Conservation (phyloP, 768 basidiomycete genomes). For the Dioszegia crocea region DNA sequence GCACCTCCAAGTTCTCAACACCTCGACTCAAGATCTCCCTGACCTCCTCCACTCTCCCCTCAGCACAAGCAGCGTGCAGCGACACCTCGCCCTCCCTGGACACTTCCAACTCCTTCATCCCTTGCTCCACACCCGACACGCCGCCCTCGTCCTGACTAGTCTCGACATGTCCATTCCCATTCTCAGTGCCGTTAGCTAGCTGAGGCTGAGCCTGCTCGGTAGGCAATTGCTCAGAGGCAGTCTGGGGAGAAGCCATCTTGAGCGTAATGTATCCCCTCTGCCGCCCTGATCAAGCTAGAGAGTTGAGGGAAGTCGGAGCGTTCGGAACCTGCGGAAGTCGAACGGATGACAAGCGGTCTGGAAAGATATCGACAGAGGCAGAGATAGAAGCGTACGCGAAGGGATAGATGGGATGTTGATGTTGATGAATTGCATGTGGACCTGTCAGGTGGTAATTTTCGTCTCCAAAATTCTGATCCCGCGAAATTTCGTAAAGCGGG, state of each 20-base stretch:
- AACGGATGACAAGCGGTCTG: neutral
- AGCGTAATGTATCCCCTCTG: neutral
- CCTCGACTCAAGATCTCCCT: constrained; percentile 33
- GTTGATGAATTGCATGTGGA: neutral
- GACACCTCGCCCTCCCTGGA: constrained; percentile 4
- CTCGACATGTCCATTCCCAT: neutral
- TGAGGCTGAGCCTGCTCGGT: neutral
- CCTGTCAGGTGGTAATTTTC: neutral
- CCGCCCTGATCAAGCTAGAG: neutral
- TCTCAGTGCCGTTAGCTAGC: neutral
- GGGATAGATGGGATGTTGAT: neutral
- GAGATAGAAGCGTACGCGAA: too few relatives aligned
- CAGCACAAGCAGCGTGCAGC: constrained; percentile 43
- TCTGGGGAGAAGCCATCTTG: constrained; percentile 3
- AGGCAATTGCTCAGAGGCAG: constrained; percentile 1
- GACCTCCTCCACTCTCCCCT: constrained; percentile 45
- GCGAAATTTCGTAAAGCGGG: constrained; percentile 4
- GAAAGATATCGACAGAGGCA: neutral
- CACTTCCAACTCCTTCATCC: constrained; percentile 2
- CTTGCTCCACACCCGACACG: neutral
- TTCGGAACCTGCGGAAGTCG: neutral
- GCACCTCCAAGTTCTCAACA: constrained; percentile 38
- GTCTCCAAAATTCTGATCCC: neutral
- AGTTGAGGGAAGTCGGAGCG: neutral
- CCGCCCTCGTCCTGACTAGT: neutral